Evolutionary conservation across 257 asterid species (phyloP), one percentile per base, ranked within the genome.

Genomic region (Osmanthus fragrans): DNA sequence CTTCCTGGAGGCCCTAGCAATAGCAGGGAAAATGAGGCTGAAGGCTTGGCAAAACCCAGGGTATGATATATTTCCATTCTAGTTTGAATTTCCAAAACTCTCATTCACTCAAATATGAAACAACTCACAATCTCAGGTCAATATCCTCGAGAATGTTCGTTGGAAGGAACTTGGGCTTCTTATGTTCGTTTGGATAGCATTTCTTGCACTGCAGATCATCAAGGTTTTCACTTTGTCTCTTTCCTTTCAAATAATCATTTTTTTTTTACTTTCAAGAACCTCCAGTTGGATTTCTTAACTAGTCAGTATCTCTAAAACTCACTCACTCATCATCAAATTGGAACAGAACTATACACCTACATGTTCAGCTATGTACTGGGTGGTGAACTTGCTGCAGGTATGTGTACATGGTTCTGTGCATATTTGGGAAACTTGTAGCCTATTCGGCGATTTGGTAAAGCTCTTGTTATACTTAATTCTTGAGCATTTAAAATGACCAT

Each of bases 111-210:
- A 33, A 36, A 56, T 70, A 71, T 78, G 67, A 78, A 75, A 71
- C 66, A 18, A 77, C 56, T 81, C 54, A 25, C 78, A 47, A 30
- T 81, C 77, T 73, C 91, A 95, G 99, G 94, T 90, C 37, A 73
- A 96, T 72, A 73, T 95, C 71, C 58, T 95, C 66, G 91, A 93
- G 82, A 95, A 95, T 80, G 98, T 92, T 60, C 80, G 87, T 76
- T 95, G 99, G 99, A 95, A 89, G 87, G 98, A 95, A 77, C 81
- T 87, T 21, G 96, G 97, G 82, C 96, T 95, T 85, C 97, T 95
- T 49, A 40, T n/a, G 71, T 85, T 93, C 27, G 99, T 93, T 49
- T 95, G 99, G 99, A 18, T 91, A 21, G 84, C 92, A 15, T 95
- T 88, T 84, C 96, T 95, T 72, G 93, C 82, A 12, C 86, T 95